These are phyloP conservation scores for Cytauxzoon felis DNA, from an alignment of 169 alveolate species.

Conservation along the genomic window DNA sequence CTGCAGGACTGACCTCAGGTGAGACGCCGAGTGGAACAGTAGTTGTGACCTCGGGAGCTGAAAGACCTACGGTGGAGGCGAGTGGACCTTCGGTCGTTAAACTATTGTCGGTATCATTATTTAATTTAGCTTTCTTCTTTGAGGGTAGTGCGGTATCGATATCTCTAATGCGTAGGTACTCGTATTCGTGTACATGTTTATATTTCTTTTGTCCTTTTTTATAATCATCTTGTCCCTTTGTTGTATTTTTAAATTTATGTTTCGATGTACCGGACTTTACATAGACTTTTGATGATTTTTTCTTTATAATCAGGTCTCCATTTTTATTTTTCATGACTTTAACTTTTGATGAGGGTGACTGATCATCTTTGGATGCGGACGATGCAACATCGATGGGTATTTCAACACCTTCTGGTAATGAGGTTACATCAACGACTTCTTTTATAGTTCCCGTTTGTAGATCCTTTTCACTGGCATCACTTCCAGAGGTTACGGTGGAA, in stretches of 20 bases:
- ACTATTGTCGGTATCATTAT: no score
- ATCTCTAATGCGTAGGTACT: slow-evolving; percentile 6
- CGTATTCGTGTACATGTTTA: slow-evolving; percentile 11
- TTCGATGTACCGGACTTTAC: background rate
- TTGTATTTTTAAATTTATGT: slow-evolving; percentile 1
- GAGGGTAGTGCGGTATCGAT: background rate
- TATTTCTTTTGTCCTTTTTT: background rate
- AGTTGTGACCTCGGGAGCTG: no score
- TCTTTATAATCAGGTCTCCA: background rate
- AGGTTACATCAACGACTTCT: slow-evolving; percentile 8
- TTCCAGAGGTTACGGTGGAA: background rate
- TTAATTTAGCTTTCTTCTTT: slow-evolving; percentile 3
- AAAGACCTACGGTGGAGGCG: no score
- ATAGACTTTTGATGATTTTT: background rate
- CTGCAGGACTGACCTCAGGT: no score
- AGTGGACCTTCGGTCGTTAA: no score
- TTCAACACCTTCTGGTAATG: background rate
- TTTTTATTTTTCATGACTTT: background rate
- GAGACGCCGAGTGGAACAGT: no score
- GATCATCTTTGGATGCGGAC: no score
- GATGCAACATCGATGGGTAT: no score
- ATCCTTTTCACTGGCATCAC: background rate
- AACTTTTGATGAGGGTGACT: no score
- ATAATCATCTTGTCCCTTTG: background rate
- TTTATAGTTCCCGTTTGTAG: background rate